Base-by-base conservation (phyloP, 768 basidiomycete species). In the Rhizopogon vesiculosus region DNA sequence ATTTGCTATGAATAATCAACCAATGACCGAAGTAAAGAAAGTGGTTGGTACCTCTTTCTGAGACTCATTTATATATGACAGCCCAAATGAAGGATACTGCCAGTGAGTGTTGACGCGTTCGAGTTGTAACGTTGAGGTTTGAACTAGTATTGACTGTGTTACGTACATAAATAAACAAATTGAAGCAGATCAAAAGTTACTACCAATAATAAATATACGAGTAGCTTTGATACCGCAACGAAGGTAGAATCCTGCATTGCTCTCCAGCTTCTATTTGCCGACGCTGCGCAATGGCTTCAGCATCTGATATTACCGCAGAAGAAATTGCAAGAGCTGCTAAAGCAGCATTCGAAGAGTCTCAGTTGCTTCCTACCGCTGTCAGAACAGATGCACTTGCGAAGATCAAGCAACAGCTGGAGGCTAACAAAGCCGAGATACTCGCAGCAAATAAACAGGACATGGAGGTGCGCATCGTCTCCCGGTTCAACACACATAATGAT, bases 331-430 rank as follows among this genome's bases (percentile, higher is more conserved):
- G 76, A 65, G 77, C 81, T 2, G 93, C 94, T 22, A 91, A 93
- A 67, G 66, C 72, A 7, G 91, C 96, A 0, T 99, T 96, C 66
- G 87, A 94, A 62, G 78, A 79, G 18, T 93, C 94, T 5, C 96
- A 97, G 67, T 79, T 96, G 19, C 74, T 96, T 53, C 73, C 83
- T 19, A 70, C 87, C 1, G 63, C 76, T 1, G 85, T 91, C 60
- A 82, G 94, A 31, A 77, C 87, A 61, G 71, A 72, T 19, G 94
- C 94, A 0, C 78, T 99, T 1, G 71, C 80, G 55, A 78, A 79
- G 53, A 91, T 98, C 58, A 77, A 80, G 31, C 72, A 76, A 39
- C 82, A 87, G 48, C 82, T 99, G 38, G 80, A 81, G 42, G 68
- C 72, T 29, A 79, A 76, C 56, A 91, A 85, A 69, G 74, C 76